Base-by-base conservation (phyloP, 495 filamentous ascomycete species). In the Platismatia glauca region DNA sequence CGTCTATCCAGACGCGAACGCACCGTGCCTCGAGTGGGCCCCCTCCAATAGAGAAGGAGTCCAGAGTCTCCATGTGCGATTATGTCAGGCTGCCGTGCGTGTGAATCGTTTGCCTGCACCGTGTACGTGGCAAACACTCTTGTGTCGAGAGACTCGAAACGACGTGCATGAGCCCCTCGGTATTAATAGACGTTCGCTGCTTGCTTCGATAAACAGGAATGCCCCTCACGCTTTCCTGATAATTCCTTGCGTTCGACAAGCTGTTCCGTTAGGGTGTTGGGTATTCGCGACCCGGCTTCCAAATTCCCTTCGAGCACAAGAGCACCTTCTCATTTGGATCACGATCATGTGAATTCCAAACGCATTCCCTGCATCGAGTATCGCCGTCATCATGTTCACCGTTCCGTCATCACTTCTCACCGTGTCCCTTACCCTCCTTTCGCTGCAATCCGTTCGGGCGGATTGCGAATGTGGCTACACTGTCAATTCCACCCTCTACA, bases 381-480 rank as follows among this genome's bases (percentile, higher is more conserved):
- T 61, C 59, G 38, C 41, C 44, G 22, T 55, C 46, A 52, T 37
- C 57, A 64, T 64, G 57, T 52, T 50, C 50, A 16, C 39, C 61
- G 3, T 27, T 53, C 29, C 39, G 11, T 24, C 53, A 52, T 52
- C 48, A 1, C 24, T 52, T 31, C 48, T 52, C 48, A 1, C 9
- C 35, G 12, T 27, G 11, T 43, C 15, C 56, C 20, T 55, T 3
- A 24, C 31, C 38, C 33, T 52, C 22, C 3, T 50, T n/a, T 27
- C 57, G 27, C 34, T 57, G 38, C 43, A 60, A 24, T 52, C 59
- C 59, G 62, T 60, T 37, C 55, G 16, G 37, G 83, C 84, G 18
- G 76, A 79, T 65, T 90, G 87, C 75, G 85, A 89, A 70, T 91
- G 88, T 70, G 88, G 89, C 39, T 91, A 89, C 70, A 69, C 72